Conservation (phyloP, 305 asterid species). For the Plantago coronopus region DNA sequence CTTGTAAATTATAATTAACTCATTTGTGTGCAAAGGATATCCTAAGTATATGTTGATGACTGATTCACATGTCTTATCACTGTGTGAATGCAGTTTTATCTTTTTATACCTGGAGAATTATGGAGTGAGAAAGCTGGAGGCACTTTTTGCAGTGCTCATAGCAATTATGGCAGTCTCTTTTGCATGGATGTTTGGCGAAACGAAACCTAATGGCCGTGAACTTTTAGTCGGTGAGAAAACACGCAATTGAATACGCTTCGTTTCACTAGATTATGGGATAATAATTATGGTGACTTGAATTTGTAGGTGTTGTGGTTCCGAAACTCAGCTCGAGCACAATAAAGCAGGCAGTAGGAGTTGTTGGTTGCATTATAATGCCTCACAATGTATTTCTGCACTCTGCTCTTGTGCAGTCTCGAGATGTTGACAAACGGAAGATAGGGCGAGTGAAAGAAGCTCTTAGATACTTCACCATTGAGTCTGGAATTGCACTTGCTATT, state of each 20-base stretch:
- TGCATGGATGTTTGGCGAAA: conserved; percentile 96
- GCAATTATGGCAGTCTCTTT: conserved; percentile 82
- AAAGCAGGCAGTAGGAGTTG: conserved; percentile 84
- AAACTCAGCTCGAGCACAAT: conserved; percentile 74
- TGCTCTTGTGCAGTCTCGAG: conserved; percentile 83
- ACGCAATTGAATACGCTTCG: neutral
- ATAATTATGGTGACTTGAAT: conserved; percentile 2
- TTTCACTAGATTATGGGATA: neutral
- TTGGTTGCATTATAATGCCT: conserved; percentile 89
- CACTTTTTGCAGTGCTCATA: conserved; percentile 84
- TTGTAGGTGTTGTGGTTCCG: conserved; percentile 77
- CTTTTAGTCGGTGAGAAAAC: conserved; percentile 64
- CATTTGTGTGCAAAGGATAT: neutral
- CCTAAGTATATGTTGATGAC: conserved; percentile 5
- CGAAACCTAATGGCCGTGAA: conserved; percentile 70
- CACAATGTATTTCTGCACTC: conserved; percentile 95
- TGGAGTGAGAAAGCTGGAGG: conserved; percentile 91
- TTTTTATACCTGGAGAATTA: conserved; percentile 86
- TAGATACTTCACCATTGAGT: conserved; percentile 75
- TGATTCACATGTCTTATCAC: neutral
- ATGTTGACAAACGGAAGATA: conserved; percentile 51
- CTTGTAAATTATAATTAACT: neutral
- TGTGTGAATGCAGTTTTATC: conserved; percentile 60
- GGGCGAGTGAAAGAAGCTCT: conserved; percentile 82
- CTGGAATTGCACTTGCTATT: conserved; percentile 57